Evolutionary conservation across 140 eudicot genomes (phyloP), one percentile per base, ranked within the genome.

Genomic region (Erigeron philadelphicus): DNA sequence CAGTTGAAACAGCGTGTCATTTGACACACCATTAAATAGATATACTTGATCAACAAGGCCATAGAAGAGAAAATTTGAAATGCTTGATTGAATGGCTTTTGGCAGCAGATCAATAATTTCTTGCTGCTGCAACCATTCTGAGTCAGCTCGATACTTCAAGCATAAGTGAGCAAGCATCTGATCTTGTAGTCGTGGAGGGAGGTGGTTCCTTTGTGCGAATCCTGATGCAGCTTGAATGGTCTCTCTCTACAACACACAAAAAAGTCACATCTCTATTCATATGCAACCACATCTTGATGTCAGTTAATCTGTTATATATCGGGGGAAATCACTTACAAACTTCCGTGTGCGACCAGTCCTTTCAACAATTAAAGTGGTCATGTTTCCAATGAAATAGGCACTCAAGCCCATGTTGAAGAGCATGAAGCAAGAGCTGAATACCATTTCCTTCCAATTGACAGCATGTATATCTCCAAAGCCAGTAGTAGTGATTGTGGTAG

Each of bases 41-140:
- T 87, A 90, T 9, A 85, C 97, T 70, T 83, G 77, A 54, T 87
- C 88, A 23, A 90, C 88, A 47, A 78, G 79, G 17, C 76, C 46
- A 41, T 83, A 85, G 75, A 90, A 87, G 53, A 90, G 84, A 64
- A 67, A 83, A 57, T 81, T 82, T 15, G 89, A 79, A 50, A 90
- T 87, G 38, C 95, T 87, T 19, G 95, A 83, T 31, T 77, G 82
- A 71, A 87, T 90, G n/a, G 97, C 95, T 76, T 85, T 90, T 12
- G 97, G 97, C 41, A 90, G 97, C 64, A 73, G 69, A 70, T 90
- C 97, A 61, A 87, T 86, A 67, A 83, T 81, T 78, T 90, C 95
- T 76, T 87, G 97, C 56, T 87, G 97, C 66, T 87, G 95, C 72
- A 90, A 79, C 78, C 97, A 89, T 80, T 90, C 95, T 16, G 95